Conservation (phyloP, 2,329 filamentous ascomycete genomes). For the Ceratocystis alfenasii region DNA sequence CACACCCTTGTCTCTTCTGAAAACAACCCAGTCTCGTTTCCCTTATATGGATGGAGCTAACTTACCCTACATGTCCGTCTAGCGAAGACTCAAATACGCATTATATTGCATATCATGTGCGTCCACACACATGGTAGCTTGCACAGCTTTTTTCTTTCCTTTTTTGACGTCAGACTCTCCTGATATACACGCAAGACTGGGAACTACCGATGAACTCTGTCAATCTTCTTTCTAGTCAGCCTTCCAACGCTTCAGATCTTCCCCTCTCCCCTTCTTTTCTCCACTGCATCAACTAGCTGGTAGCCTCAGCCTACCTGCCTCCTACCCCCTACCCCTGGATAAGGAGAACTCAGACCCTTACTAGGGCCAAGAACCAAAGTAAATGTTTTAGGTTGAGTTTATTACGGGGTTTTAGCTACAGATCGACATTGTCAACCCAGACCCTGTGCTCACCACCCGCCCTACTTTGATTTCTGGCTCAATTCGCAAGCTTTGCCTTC, state of each 20-base stretch:
- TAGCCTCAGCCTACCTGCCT: not conserved
- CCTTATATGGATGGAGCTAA: too few species aligned
- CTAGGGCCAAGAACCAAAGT: not conserved
- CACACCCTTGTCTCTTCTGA: too few species aligned
- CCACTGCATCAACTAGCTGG: not conserved
- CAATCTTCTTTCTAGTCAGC: not conserved
- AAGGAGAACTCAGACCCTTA: slow-evolving; percentile 11
- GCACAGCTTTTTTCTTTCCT: too few species aligned
- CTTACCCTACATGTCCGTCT: too few species aligned
- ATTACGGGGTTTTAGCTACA: slow-evolving; percentile 2
- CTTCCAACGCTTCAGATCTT: not conserved
- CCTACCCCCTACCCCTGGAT: not conserved
- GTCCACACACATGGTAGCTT: too few species aligned
- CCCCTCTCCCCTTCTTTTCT: not conserved
- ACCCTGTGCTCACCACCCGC: not conserved
- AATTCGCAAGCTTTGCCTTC: not conserved
- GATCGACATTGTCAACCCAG: slow-evolving; percentile 5
- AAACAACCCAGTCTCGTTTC: too few species aligned
- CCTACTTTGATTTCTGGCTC: not conserved
- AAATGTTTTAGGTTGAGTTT: slow-evolving; percentile 2
- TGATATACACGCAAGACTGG: too few species aligned
- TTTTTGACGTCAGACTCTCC: too few species aligned
- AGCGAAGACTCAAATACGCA: too few species aligned
- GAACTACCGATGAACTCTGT: not conserved
- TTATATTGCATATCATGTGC: too few species aligned